Base-by-base conservation (phyloP, 2,329 filamentous ascomycete genomes). In the Fonsecaea pedrosoi region DNA sequence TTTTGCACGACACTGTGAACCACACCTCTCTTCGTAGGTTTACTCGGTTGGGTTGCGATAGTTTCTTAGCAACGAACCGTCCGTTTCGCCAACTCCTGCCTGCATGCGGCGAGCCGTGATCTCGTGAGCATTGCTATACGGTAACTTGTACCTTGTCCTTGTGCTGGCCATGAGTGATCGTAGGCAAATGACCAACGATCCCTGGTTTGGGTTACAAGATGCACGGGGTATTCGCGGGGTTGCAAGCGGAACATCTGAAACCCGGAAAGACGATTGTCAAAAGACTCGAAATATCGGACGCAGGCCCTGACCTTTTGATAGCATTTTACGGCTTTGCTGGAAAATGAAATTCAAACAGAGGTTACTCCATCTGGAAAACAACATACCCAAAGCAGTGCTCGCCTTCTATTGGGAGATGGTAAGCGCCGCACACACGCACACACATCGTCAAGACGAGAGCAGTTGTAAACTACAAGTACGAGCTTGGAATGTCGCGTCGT, bases 291-390 rank as follows among this genome's bases (percentile, higher is more conserved):
- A n/a, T 0, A 21, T 42, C 30, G 34, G 12, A 57, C 12, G 58
- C 50, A 63, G 9, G 54, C 42, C 2, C 40, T 61, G 66, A 56
- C 56, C 65, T 67, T 70, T 66, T 70, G 68, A 45, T 61, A 61
- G 61, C 58, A 38, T 65, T 55, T 69, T 67, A 65, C 65, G 65
- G 25, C 34, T 25, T 9, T 66, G 68, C 50, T 66, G 68, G 62
- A 54, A 34, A 30, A 70, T 62, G 62, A 65, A 70, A 37, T 65
- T 30, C 25, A 50, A 42, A 1, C 21, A 50, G 12, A 32, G n/a
- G 13, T 54, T 37, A 9, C 62, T 50, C 12, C n/a, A 60, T 38
- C 13, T 4, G 66, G 62, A 34, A 64, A 21, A 38, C 42, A 30
- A 13, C 18, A 37, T 54, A 50, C 67, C 30, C 48, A 69, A 65